Percentiles rank a stretch among this genome's conserved stretches.
Conservation (phyloP, 768 basidiomycete genomes). For the Mrakia frigida region DNA sequence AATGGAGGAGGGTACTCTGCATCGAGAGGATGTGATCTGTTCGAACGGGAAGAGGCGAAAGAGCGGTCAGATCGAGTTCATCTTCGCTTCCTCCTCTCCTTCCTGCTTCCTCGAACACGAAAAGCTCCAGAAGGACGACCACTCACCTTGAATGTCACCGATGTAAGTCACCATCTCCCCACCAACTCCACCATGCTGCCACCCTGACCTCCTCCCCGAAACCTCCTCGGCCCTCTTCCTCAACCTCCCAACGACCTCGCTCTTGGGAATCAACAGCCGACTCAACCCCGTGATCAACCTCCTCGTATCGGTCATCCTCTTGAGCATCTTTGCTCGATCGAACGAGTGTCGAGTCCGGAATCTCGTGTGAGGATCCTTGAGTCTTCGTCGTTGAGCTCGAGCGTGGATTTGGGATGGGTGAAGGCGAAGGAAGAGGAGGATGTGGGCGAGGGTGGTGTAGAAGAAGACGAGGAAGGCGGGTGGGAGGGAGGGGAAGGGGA, state of each 20-base stretch:
- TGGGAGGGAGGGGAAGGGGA: background rate
- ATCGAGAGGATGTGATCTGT: constrained; percentile 84
- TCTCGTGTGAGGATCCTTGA: constrained; percentile 8
- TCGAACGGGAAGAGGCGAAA: background rate
- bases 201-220: constrained; percentile 43
- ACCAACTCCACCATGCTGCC: constrained; percentile 47
- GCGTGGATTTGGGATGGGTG: constrained; percentile 35
- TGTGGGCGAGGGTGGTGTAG: constrained; percentile 21
- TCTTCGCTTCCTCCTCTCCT: no score
- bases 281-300: constrained; percentile 71
- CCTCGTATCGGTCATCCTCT: constrained; percentile 72
- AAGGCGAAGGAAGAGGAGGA: constrained; percentile 40
- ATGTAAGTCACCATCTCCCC: constrained; percentile 77
- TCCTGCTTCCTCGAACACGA: background rate
- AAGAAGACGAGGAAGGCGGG: constrained; percentile 3
- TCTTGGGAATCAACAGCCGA: constrained; percentile 70
- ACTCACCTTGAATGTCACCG: constrained; percentile 82
- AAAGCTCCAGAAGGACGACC: background rate
- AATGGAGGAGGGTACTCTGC: constrained; percentile 75
- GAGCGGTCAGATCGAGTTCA: background rate
- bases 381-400: constrained; percentile 22
- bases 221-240: constrained; percentile 60
- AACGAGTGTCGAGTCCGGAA: background rate
- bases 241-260: constrained; percentile 72
- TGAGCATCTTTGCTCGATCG: constrained; percentile 51